These are phyloP conservation scores for Trypanosoma cruzi DNA, from an alignment of 208 protist species.

Conservation along the genomic window DNA sequence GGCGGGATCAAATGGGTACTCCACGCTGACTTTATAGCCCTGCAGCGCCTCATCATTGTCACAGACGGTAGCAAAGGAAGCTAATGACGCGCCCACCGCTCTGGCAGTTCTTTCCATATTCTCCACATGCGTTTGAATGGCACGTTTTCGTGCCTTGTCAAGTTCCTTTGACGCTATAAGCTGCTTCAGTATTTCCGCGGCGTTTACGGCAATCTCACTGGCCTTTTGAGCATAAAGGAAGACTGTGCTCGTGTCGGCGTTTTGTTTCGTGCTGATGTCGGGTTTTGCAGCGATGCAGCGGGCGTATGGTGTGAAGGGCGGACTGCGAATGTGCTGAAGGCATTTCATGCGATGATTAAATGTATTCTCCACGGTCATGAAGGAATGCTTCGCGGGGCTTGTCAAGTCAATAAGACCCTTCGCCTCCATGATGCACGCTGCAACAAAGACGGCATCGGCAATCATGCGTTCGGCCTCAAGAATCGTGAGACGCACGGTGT, in stretches of 20 bases:
- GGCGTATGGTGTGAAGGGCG: slow-evolving; percentile 68
- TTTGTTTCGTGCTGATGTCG: slow-evolving; percentile 14
- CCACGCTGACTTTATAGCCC: slow-evolving; percentile 48
- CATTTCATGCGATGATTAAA: slow-evolving; percentile 88
- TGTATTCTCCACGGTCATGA: slow-evolving; percentile 64
- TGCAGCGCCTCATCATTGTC: slow-evolving; percentile 46
- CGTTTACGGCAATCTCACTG: slow-evolving; percentile 44
- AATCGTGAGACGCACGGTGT: slow-evolving; percentile 41
- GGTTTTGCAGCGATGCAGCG: slow-evolving; percentile 63
- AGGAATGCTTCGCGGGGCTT: slow-evolving; percentile 43
- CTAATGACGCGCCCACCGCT: slow-evolving; percentile 46
- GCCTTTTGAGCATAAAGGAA: slow-evolving; percentile 57
- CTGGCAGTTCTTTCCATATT: slow-evolving; percentile 59
- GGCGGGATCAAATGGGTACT: slow-evolving; percentile 46
- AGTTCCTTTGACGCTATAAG: slow-evolving; percentile 31
- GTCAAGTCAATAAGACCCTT: slow-evolving; percentile 74
- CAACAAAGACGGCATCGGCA: slow-evolving; percentile 66
- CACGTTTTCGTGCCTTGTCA: slow-evolving; percentile 35
- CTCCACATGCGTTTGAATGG: slow-evolving; percentile 35
- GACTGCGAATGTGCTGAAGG: slow-evolving; percentile 68
- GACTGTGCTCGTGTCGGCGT: slow-evolving; percentile 35
- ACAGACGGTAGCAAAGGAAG: slow-evolving; percentile 48
- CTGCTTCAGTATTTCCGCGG: slow-evolving; percentile 55
- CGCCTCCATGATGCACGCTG: slow-evolving; percentile 72
- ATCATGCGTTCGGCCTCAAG: slow-evolving; percentile 66